phyloP scores from a whole-genome alignment of 1,284 basidiomycete species.

The Butyriboletus pseudospeciosus region DNA sequence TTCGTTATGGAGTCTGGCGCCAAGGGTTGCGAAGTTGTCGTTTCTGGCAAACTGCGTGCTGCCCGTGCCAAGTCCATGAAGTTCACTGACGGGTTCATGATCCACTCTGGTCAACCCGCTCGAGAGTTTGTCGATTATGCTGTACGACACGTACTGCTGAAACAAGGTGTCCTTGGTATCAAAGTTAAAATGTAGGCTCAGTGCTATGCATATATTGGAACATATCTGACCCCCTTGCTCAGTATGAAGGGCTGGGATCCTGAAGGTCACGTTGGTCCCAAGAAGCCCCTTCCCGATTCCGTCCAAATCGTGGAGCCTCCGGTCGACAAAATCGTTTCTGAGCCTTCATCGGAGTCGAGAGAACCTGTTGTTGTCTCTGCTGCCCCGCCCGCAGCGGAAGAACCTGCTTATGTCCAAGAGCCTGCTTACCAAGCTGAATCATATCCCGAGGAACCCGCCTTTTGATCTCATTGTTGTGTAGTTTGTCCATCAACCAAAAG shows the following conservation, averaged over 20 bases:
- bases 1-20: conserved; percentile 99
- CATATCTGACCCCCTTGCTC: conserved; percentile 10
- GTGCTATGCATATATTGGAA: neutral
- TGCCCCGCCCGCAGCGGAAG: conserved; percentile 49
- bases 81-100: conserved; percentile 99
- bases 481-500: conserved; percentile 12
- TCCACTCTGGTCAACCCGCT: conserved; percentile 99
- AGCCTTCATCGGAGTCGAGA: conserved; percentile 75
- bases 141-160: conserved; percentile 96
- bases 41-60: conserved; percentile 99
- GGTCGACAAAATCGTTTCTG: conserved; percentile 73
- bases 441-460: conserved; percentile 42
- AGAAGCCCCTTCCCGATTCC: conserved; percentile 93
- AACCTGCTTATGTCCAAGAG: conserved; percentile 42
- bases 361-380: conserved; percentile 58
- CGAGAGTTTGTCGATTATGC: conserved; percentile 97
- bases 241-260: conserved; percentile 98
- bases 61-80: conserved; percentile 99
- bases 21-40: conserved; percentile 99
- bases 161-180: conserved; percentile 99
- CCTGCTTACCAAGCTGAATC: conserved; percentile 36
- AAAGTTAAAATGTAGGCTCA: conserved; percentile 95
- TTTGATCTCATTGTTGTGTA: conserved; percentile 38
- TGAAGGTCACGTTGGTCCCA: conserved; percentile 82
- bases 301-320: conserved; percentile 88